phyloP scores from a whole-genome alignment of 2,329 filamentous ascomycete genomes.

The Calonectria ilicicola region DNA sequence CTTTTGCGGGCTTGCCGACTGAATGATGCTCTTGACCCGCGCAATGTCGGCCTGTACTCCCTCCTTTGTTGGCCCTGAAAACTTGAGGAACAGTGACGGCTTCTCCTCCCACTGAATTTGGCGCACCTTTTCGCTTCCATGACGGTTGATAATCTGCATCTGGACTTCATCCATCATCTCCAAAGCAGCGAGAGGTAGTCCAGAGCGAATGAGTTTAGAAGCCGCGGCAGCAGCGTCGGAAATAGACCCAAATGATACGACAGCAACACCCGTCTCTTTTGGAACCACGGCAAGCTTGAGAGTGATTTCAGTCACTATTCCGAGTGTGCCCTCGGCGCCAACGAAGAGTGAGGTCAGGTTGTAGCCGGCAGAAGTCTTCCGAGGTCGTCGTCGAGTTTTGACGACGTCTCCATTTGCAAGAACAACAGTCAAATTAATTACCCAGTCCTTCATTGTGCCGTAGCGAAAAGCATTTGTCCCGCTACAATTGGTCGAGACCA shows the following conservation, averaged over 20 bases:
- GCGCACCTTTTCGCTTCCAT: slow-evolving; percentile 62
- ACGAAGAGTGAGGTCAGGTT: slow-evolving; percentile 84
- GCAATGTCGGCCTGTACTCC: slow-evolving; percentile 11
- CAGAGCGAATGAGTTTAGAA: slow-evolving; percentile 76
- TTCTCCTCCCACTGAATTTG: slow-evolving; percentile 70
- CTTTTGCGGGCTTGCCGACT: neutral
- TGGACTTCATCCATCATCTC: slow-evolving; percentile 86
- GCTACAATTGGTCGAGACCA: slow-evolving; percentile 74
- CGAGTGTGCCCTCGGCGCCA: slow-evolving; percentile 85
- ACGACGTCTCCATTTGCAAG: slow-evolving; percentile 85
- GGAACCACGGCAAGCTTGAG: slow-evolving; percentile 81
- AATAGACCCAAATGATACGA: slow-evolving; percentile 61
- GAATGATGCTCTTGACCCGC: neutral
- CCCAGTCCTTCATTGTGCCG: slow-evolving; percentile 92
- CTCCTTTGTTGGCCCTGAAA: slow-evolving; percentile 58
- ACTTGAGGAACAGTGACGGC: slow-evolving; percentile 80
- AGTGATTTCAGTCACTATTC: slow-evolving; percentile 82
- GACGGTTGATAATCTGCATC: slow-evolving; percentile 68
- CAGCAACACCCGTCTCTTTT: slow-evolving; percentile 76
- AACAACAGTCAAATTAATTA: slow-evolving; percentile 83
- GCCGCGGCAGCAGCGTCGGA: slow-evolving; percentile 78
- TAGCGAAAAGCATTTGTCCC: slow-evolving; percentile 89
- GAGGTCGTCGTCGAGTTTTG: slow-evolving; percentile 81
- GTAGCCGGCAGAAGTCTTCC: slow-evolving; percentile 86
- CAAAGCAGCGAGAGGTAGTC: slow-evolving; percentile 81